Evolutionary conservation across 768 basidiomycete genomes (phyloP).

Genomic region (Nidularia sp.): DNA sequence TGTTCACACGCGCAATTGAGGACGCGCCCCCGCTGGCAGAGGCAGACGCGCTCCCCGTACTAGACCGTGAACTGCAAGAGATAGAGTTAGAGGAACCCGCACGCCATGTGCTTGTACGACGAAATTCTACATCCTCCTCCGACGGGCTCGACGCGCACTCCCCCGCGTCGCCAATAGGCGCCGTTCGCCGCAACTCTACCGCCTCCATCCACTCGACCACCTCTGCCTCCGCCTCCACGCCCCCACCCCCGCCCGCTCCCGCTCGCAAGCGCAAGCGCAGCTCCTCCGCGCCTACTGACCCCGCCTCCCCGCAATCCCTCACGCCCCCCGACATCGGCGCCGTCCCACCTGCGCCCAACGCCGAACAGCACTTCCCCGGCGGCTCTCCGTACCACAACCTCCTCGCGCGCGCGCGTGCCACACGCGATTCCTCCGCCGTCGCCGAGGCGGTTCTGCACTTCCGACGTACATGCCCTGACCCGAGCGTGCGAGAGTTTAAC

Average conservation of each 20-base stretch:
- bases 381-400: background rate
- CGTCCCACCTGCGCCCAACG: background rate
- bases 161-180: slow-evolving; percentile 9
- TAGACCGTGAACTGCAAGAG: no score
- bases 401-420: slow-evolving; percentile 19
- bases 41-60: slow-evolving; percentile 4
- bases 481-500: slow-evolving; percentile 57
- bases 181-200: slow-evolving; percentile 8
- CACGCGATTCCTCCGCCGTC: slow-evolving; percentile 17
- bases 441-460: slow-evolving; percentile 32
- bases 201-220: background rate
- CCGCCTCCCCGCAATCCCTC: slow-evolving; percentile 20
- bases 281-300: slow-evolving; percentile 9
- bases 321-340: slow-evolving; percentile 3
- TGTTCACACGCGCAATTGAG: slow-evolving; percentile 35
- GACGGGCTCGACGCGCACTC: slow-evolving; percentile 14
- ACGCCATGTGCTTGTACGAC: slow-evolving; percentile 34
- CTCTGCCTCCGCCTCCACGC: background rate
- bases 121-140: slow-evolving; percentile 41
- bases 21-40: background rate
- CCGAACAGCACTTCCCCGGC: background rate
- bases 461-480: slow-evolving; percentile 18
- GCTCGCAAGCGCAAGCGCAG: background rate
- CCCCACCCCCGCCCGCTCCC: slow-evolving; percentile 2
- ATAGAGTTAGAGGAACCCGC: slow-evolving; percentile 10